Evolutionary conservation across 1,284 basidiomycete species (phyloP).

Genomic region (Golubevia pallescens): DNA sequence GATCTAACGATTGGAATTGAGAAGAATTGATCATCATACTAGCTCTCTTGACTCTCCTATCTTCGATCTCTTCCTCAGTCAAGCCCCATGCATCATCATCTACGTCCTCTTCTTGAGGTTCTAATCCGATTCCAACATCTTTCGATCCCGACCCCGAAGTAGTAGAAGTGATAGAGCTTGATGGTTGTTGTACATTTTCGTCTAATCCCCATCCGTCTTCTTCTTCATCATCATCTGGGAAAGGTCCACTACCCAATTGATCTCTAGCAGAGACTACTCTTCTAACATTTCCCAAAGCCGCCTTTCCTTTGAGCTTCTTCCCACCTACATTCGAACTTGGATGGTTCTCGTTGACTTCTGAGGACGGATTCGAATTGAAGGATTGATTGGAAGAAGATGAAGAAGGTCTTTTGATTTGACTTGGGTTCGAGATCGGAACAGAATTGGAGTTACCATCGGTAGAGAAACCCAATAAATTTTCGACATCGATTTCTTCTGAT

Average conservation of each 20-base stretch:
- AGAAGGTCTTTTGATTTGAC: too few species aligned
- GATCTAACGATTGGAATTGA: too few species aligned
- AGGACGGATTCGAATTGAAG: too few species aligned
- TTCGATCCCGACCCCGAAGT: neutral
- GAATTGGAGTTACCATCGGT: too few species aligned
- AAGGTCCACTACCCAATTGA: slow-evolving; percentile 44
- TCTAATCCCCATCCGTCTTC: slow-evolving; percentile 42
- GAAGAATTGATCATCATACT: slow-evolving; percentile 4
- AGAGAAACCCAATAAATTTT: too few species aligned
- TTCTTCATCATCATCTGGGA: slow-evolving; percentile 23
- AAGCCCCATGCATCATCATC: slow-evolving; percentile 41
- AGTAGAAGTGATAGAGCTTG: neutral
- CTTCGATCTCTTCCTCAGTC: slow-evolving; percentile 21
- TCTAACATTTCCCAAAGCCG: too few species aligned
- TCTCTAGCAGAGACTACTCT: slow-evolving; percentile 35
- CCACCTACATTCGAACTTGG: too few species aligned
- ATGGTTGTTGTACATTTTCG: slow-evolving; percentile 6
- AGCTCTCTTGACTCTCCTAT: slow-evolving; percentile 14
- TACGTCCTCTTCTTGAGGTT: slow-evolving; percentile 2
- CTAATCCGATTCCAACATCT: neutral
- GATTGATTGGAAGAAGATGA: too few species aligned
- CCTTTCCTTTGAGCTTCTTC: too few species aligned
- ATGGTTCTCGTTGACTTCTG: too few species aligned
- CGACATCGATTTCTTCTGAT: too few species aligned
- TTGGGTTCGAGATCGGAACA: too few species aligned